These are phyloP conservation scores for Talaromyces islandicus DNA, from an alignment of 2,329 filamentous ascomycete genomes.

Conservation along the genomic window DNA sequence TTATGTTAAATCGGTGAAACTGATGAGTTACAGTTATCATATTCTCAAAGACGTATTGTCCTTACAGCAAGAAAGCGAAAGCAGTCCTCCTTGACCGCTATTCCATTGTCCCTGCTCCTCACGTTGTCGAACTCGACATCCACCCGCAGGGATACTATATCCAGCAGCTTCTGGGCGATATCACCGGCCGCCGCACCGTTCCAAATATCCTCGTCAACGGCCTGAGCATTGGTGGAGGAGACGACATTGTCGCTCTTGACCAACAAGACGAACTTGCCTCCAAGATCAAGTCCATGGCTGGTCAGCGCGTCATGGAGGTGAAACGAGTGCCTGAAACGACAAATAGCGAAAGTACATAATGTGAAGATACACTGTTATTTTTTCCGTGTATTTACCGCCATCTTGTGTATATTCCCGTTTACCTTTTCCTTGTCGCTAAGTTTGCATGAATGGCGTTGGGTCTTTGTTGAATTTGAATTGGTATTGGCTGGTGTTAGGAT, in stretches of 20 bases:
- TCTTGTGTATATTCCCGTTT: neutral
- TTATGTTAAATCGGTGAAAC: neutral
- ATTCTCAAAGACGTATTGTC: slow-evolving; percentile 93
- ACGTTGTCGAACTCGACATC: slow-evolving; percentile 83
- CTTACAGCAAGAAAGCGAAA: slow-evolving; percentile 79
- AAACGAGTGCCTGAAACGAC: slow-evolving; percentile 7
- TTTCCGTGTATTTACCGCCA: neutral
- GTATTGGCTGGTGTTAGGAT: neutral
- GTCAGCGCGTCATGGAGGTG: slow-evolving; percentile 53
- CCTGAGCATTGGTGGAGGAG: slow-evolving; percentile 81
- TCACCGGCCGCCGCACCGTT: slow-evolving; percentile 77
- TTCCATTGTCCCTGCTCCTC: slow-evolving; percentile 71
- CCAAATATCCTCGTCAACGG: slow-evolving; percentile 88
- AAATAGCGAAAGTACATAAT: neutral
- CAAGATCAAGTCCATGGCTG: slow-evolving; percentile 68
- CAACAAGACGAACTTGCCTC: slow-evolving; percentile 59
- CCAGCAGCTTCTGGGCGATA: slow-evolving; percentile 64
- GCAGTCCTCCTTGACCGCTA: slow-evolving; percentile 77
- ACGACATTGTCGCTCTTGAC: slow-evolving; percentile 73
- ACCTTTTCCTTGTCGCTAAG: neutral
- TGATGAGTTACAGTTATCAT: slow-evolving; percentile 64
- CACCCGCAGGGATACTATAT: slow-evolving; percentile 68
- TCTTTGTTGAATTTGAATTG: neutral
- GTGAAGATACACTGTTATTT: neutral
- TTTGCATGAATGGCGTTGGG: slow-evolving; percentile 8